These are phyloP conservation scores for Cladosporium velox DNA, from an alignment of 2,329 filamentous ascomycete genomes.

Conservation along the genomic window DNA sequence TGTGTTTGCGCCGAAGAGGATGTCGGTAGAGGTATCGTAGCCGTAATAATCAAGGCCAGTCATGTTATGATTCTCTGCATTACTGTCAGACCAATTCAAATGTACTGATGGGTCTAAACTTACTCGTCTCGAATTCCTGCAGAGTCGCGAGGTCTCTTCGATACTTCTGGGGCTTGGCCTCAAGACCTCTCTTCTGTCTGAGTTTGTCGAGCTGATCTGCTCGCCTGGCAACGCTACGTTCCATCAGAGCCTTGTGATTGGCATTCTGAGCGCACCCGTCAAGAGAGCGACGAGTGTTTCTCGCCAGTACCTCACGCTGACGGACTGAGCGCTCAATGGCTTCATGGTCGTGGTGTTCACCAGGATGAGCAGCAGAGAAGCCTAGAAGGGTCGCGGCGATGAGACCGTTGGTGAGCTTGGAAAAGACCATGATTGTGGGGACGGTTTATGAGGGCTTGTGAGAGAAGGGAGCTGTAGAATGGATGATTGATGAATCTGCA, in stretches of 20 bases:
- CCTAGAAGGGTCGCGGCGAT: background rate
- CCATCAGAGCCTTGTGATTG: background rate
- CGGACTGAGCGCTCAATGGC: background rate
- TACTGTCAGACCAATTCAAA: background rate
- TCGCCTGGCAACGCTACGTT: background rate
- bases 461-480: background rate
- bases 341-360: background rate
- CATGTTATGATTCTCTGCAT: background rate
- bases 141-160: background rate
- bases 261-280: background rate
- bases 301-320: background rate
- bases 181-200: background rate
- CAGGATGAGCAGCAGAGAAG: background rate
- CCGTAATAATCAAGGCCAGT: background rate
- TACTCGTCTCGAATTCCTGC: background rate
- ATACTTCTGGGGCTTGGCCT: constrained; percentile 2
- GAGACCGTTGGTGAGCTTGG: background rate
- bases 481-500: background rate
- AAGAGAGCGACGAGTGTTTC: background rate
- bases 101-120: background rate
- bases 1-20: constrained; percentile 27
- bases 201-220: background rate
- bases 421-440: background rate
- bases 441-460: background rate
- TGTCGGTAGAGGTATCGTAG: background rate